These are phyloP conservation scores for Heterobasidion occidentale DNA, from an alignment of 1,284 basidiomycete species.

Conservation along the genomic window DNA sequence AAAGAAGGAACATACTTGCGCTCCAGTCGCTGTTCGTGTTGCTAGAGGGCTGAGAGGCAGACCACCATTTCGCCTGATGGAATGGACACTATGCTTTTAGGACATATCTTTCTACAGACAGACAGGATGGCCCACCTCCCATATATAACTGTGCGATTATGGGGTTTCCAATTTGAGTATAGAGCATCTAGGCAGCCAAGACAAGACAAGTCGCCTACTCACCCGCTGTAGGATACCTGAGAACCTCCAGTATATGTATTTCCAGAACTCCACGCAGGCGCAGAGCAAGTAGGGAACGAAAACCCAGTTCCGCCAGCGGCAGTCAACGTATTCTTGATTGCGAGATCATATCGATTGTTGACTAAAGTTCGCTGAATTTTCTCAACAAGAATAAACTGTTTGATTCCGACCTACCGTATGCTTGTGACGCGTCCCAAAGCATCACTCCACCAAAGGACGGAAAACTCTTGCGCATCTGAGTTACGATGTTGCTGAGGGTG, in stretches of 20 bases:
- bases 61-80: slow-evolving; percentile 50
- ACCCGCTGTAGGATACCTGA: slow-evolving; percentile 50
- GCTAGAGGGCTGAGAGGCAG: slow-evolving; percentile 38
- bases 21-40: slow-evolving; percentile 54
- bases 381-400: not conserved
- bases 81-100: not conserved
- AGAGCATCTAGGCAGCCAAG: not conserved
- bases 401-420: slow-evolving; percentile 37
- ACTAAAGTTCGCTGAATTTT: slow-evolving; percentile 26
- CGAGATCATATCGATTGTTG: slow-evolving; percentile 53
- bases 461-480: slow-evolving; percentile 51
- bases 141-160: slow-evolving; percentile 42
- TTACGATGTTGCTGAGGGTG: slow-evolving; percentile 42
- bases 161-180: not conserved
- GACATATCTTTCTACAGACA: not conserved
- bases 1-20: slow-evolving; percentile 32
- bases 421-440: slow-evolving; percentile 68
- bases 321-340: slow-evolving; percentile 52
- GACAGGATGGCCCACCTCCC: slow-evolving; percentile 38
- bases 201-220: slow-evolving; percentile 11
- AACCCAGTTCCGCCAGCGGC: slow-evolving; percentile 61
- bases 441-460: slow-evolving; percentile 68
- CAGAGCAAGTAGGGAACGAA: slow-evolving; percentile 52
- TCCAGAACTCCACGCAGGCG: slow-evolving; percentile 42
- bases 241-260: slow-evolving; percentile 44